A percentile compares a stretch with the other conserved stretches of the same genome.
Evolutionary conservation across 2,329 filamentous ascomycete species (phyloP).

Genomic region (Hymenotorrendiella dingleyae): DNA sequence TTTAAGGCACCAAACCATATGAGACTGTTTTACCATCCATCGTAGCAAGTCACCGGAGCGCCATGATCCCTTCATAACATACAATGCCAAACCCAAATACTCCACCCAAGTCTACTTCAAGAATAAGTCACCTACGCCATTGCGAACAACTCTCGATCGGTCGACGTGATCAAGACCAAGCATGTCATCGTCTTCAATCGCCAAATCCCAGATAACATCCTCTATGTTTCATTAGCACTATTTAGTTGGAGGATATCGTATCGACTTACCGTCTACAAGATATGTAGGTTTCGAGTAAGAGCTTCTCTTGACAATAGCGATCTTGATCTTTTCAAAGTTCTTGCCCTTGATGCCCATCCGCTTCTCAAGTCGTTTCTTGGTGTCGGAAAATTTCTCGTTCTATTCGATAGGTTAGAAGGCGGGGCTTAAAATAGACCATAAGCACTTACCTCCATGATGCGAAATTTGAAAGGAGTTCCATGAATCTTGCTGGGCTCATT

Average conservation of each 20-base stretch:
- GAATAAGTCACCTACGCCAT: slow-evolving; percentile 59
- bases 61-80: slow-evolving; percentile 15
- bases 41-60: slow-evolving; percentile 13
- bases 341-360: slow-evolving; percentile 95
- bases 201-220: slow-evolving; percentile 51
- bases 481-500: slow-evolving; percentile 79
- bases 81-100: slow-evolving; percentile 14
- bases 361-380: slow-evolving; percentile 89
- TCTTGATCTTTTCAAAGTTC: slow-evolving; percentile 97
- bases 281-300: slow-evolving; percentile 75
- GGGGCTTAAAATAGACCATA: not conserved
- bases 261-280: slow-evolving; percentile 83
- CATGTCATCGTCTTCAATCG: slow-evolving; percentile 50
- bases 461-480: slow-evolving; percentile 85
- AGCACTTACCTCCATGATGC: slow-evolving; percentile 66
- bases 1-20: not conserved
- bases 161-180: slow-evolving; percentile 63
- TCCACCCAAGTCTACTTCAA: slow-evolving; percentile 34
- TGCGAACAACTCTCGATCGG: slow-evolving; percentile 50
- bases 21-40: slow-evolving; percentile 13
- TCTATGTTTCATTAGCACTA: slow-evolving; percentile 36
- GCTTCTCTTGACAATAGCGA: slow-evolving; percentile 68
- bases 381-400: slow-evolving; percentile 83
- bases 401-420: slow-evolving; percentile 30
- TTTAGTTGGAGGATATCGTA: no score